phyloP scores from a whole-genome alignment of 805 yeast species.

The Ascoidea tarda region DNA sequence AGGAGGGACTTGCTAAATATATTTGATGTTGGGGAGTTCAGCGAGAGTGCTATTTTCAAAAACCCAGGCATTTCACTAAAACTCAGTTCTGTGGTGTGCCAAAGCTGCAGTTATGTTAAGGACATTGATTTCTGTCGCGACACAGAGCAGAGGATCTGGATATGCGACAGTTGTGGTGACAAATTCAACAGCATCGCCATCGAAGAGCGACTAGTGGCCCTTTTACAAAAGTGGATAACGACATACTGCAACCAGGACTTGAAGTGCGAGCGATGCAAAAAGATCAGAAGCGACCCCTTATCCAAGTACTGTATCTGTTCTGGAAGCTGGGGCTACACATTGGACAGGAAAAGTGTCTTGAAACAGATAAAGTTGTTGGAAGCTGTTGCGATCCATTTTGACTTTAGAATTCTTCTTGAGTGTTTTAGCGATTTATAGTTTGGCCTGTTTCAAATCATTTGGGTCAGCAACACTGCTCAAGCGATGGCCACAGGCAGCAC shows the following conservation, averaged over 20 bases:
- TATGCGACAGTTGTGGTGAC: conserved; percentile 52
- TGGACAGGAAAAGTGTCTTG: conserved; percentile 28
- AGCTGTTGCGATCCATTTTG: conserved; percentile 46
- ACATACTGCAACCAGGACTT: conserved; percentile 67
- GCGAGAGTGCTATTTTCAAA: conserved; percentile 52
- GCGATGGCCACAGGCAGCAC: too few species aligned
- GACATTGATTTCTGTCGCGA: conserved; percentile 79
- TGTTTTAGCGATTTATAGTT: conserved; percentile 2
- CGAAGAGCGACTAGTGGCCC: conserved; percentile 68
- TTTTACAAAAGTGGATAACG: conserved; percentile 40
- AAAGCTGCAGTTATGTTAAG: conserved; percentile 55
- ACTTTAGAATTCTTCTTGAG: conserved; percentile 38
- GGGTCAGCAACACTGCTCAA: too few species aligned
- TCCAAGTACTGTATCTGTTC: conserved; percentile 75
- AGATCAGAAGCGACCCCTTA: conserved; percentile 52
- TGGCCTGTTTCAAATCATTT: too few species aligned
- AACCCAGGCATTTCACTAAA: conserved; percentile 64
- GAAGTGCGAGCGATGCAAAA: conserved; percentile 65
- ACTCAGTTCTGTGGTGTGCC: conserved; percentile 62
- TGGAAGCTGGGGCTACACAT: conserved; percentile 63
- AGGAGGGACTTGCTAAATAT: conserved; percentile 60
- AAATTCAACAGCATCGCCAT: conserved; percentile 51
- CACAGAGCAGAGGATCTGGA: conserved; percentile 32
- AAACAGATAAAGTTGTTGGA: conserved; percentile 32
- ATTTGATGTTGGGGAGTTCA: conserved; percentile 77